phyloP scores from a whole-genome alignment of 2,329 filamentous ascomycete species.

The Phyllosticta citrichinensis region DNA sequence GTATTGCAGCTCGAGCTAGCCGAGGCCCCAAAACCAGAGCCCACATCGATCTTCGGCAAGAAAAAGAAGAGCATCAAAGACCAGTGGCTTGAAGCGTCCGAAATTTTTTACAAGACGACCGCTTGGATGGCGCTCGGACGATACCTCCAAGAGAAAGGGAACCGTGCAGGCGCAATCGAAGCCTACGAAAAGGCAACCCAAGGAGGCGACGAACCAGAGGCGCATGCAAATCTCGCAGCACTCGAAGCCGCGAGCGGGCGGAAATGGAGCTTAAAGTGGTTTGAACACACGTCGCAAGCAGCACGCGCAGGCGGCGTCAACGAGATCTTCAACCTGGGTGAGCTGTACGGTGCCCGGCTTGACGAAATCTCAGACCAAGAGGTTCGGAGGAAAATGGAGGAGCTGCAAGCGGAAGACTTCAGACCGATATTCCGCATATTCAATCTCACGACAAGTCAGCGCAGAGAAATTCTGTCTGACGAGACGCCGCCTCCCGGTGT shows the following conservation, averaged over 20 bases:
- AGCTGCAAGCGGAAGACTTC: not conserved
- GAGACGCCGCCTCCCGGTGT: not conserved
- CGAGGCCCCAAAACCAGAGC: not conserved
- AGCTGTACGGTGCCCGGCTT: constrained; percentile 25
- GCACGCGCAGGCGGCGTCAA: constrained; percentile 30
- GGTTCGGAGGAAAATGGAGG: not conserved
- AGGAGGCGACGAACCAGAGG: constrained; percentile 34
- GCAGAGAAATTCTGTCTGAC: not conserved
- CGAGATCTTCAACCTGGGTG: constrained; percentile 26
- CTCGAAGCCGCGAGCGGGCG: constrained; percentile 14
- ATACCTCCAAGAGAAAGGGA: not conserved
- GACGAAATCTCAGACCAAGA: not conserved
- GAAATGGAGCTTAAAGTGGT: constrained; percentile 26
- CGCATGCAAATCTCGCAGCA: constrained; percentile 28
- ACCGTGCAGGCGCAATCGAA: constrained; percentile 15
- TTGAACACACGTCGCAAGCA: constrained; percentile 36
- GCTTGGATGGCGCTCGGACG: not conserved
- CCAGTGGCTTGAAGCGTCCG: not conserved
- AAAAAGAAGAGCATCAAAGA: not conserved
- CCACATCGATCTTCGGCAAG: not conserved
- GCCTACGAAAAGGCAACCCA: constrained; percentile 28
- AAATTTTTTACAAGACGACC: not conserved
- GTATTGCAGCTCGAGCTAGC: not conserved
- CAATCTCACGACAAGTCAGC: not conserved
- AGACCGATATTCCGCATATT: not conserved